A percentile compares a stretch with the other conserved stretches of the same genome.
Evolutionary conservation across 2,329 filamentous ascomycete genomes (phyloP).

Genomic region (Aspergillus udagawae): DNA sequence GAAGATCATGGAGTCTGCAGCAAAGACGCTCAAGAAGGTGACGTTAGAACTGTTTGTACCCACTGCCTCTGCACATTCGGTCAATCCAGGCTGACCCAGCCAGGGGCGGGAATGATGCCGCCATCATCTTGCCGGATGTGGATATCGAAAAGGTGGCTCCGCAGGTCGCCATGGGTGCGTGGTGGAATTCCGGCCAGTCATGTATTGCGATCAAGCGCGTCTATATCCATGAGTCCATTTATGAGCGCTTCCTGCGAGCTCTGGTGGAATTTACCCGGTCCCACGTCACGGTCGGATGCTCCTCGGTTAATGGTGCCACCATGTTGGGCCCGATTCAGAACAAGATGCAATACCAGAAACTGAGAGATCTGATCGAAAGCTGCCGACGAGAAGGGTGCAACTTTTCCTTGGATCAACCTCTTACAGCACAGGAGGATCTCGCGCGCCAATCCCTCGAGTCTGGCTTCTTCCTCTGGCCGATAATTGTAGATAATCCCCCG

Average conservation of each 20-base stretch:
- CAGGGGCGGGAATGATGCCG: slow-evolving; percentile 50
- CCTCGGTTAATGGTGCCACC: slow-evolving; percentile 22
- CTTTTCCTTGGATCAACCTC: no score
- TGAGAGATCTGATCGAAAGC: slow-evolving; percentile 48
- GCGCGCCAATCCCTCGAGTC: slow-evolving; percentile 37
- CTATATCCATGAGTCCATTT: slow-evolving; percentile 56
- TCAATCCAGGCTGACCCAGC: no score
- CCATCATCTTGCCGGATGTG: slow-evolving; percentile 49
- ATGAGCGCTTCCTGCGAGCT: slow-evolving; percentile 48
- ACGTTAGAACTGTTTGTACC: slow-evolving; percentile 40
- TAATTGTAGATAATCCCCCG: slow-evolving; percentile 53
- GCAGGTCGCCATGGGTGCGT: slow-evolving; percentile 40
- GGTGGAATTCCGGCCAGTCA: slow-evolving; percentile 52
- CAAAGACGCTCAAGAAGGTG: slow-evolving; percentile 49
- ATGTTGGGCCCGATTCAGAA: slow-evolving; percentile 60
- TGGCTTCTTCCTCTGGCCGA: slow-evolving; percentile 55
- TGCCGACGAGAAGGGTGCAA: no score
- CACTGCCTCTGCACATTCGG: no score
- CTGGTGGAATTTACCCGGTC: slow-evolving; percentile 41
- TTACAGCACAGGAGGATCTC: no score
- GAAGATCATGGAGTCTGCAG: slow-evolving; percentile 44
- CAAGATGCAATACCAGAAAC: slow-evolving; percentile 58
- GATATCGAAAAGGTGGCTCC: slow-evolving; percentile 43
- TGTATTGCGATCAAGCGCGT: slow-evolving; percentile 54
- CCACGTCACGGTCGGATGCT: slow-evolving; percentile 27